Percentiles rank a stretch among this genome's conserved stretches.
These are phyloP conservation scores for Oryza meyeriana DNA, from an alignment of 176 grass and related monocot species.

Conservation along the genomic window DNA sequence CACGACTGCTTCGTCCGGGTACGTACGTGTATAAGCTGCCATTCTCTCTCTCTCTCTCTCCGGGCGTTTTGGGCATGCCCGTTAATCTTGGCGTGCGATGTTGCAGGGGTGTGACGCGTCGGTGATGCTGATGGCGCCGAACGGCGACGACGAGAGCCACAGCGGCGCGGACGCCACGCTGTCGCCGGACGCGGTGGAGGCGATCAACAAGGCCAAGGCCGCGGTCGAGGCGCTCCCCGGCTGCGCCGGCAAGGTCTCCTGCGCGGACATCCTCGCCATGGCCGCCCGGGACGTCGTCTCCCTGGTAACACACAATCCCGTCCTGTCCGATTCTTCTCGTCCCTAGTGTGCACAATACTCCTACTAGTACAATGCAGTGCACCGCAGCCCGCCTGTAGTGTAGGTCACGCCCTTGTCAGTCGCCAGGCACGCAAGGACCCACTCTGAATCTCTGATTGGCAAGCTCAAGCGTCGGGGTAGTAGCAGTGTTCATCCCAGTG, in stretches of 20 bases:
- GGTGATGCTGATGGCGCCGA: slow-evolving; percentile 61
- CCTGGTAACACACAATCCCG: slow-evolving; percentile 30
- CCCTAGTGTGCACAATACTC: not conserved
- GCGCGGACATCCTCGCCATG: slow-evolving; percentile 90
- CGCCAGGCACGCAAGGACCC: slow-evolving; percentile 21
- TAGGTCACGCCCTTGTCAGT: not conserved
- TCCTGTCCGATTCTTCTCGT: not conserved
- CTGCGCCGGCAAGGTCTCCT: slow-evolving; percentile 74
- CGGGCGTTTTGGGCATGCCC: no score
- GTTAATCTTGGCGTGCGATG: not conserved
- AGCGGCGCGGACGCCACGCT: slow-evolving; percentile 76
- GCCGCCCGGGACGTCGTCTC: slow-evolving; percentile 83
- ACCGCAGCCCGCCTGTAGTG: not conserved
- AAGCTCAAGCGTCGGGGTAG: not conserved
- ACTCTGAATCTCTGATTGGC: not conserved
- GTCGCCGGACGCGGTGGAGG: slow-evolving; percentile 69
- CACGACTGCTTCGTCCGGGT: slow-evolving; percentile 89
- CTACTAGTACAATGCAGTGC: not conserved
- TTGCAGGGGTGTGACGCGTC: slow-evolving; percentile 72
- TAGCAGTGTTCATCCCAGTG: not conserved
- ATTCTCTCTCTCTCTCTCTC: not conserved
- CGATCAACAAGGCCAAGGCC: slow-evolving; percentile 76
- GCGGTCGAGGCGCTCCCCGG: slow-evolving; percentile 67
- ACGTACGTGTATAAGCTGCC: not conserved
- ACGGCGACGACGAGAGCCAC: slow-evolving; percentile 74